Base-by-base conservation (phyloP, 225 moss, liverwort and hornwort species). In the Ulota crispa region DNA sequence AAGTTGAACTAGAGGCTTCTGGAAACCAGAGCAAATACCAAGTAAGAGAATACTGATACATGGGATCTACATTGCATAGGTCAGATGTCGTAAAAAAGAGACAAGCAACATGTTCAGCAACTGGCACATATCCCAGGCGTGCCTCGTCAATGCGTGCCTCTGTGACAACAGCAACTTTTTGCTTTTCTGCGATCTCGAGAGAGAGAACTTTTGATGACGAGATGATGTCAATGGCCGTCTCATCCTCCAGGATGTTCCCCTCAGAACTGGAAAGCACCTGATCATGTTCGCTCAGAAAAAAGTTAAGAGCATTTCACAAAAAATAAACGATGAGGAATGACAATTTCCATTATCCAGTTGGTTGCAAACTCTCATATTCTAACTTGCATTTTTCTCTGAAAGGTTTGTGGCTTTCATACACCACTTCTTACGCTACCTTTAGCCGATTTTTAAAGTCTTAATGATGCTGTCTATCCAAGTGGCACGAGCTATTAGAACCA, bases 21-120 rank as follows among this genome's bases (percentile, higher is more conserved):
- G 16, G n/a, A 19, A 59, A 77, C 34, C 7, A 27, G 73, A 30
- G 60, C 0, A 71, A 79, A 13, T 89, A 93, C 93, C 93, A 93
- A 64, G 88, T 83, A 47, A 93, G 93, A 79, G 93, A 93, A 81
- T 93, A 93, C 78, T 91, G 93, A 57, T 93, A 93, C 93, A 93
- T 89, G 50, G 88, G 93, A 37, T 93, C 89, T 59, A 93, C 85
- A 52, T 83, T 87, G 74, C 93, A 93, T n/a, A 93, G 84, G 74
- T 91, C 88, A 36, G 91, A 89, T 20, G 86, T 83, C 4, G 82
- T 91, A 84, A 91, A 93, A 67, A 93, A 93, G 26, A 91, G 80
- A 24, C 91, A 91, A 77, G 89, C 86, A 53, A 93, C 89, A 71
- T 91, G 91, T 57, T 91, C 87, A 61, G 91, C 89, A 70, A 91